phyloP scores from a whole-genome alignment of 345 rosid species.

The Salix purpurea region DNA sequence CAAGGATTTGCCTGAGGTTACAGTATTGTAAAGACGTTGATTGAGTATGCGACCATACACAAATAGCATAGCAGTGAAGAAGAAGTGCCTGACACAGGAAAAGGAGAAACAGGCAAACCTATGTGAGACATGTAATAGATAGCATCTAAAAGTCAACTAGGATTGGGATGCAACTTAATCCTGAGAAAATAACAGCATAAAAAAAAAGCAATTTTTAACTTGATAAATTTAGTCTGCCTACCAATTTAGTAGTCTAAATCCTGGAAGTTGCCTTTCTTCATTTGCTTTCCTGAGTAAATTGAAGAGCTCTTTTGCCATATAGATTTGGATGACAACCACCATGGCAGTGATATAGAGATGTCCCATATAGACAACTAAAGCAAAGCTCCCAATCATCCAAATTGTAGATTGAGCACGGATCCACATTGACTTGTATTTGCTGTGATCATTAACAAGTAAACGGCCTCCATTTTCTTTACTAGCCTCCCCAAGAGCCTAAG shows the following conservation, averaged over 20 bases:
- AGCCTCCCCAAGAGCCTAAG: slow-evolving; percentile 54
- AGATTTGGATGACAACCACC: slow-evolving; percentile 92
- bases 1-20: slow-evolving; percentile 72
- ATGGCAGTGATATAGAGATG: slow-evolving; percentile 95
- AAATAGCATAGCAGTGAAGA: slow-evolving; percentile 94
- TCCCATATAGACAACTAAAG: slow-evolving; percentile 80
- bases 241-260: slow-evolving; percentile 86
- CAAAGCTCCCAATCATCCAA: slow-evolving; percentile 95
- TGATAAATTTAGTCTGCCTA: slow-evolving; percentile 16
- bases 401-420: slow-evolving; percentile 67
- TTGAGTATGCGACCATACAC: slow-evolving; percentile 93
- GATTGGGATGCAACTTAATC: not conserved
- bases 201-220: not conserved
- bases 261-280: slow-evolving; percentile 82
- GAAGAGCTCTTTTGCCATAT: slow-evolving; percentile 88
- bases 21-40: slow-evolving; percentile 85
- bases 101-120: not conserved
- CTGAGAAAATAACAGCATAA: not conserved
- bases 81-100: slow-evolving; percentile 69
- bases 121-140: not conserved
- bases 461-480: slow-evolving; percentile 53
- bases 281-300: slow-evolving; percentile 76
- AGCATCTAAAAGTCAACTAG: not conserved
- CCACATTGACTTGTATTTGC: slow-evolving; percentile 76
- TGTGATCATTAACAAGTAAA: slow-evolving; percentile 65